phyloP scores from a whole-genome alignment of 1,284 basidiomycete genomes.

The Salmacisia buchloeana region DNA sequence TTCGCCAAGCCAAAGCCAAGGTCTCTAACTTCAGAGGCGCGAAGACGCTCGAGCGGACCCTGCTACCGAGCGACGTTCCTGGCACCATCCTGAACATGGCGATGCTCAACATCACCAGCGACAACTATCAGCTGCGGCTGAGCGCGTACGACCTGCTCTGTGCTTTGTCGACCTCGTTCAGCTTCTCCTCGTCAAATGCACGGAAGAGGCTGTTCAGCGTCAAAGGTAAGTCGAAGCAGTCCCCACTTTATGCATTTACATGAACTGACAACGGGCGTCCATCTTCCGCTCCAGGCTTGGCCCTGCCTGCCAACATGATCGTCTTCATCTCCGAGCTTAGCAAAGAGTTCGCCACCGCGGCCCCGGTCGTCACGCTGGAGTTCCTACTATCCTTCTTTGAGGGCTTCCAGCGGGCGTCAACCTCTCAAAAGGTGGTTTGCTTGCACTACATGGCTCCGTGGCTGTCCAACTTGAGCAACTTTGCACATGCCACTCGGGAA shows the following conservation, averaged over 20 bases:
- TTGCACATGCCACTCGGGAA: conserved; percentile 37
- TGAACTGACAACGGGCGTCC: not conserved
- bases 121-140: conserved; percentile 29
- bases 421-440: conserved; percentile 39
- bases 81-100: conserved; percentile 48
- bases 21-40: conserved; percentile 24
- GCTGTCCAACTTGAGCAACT: conserved; percentile 43
- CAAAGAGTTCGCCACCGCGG: conserved; percentile 40
- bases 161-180: conserved; percentile 46
- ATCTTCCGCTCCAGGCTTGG: conserved; percentile 20
- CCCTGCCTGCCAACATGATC: conserved; percentile 43
- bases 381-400: conserved; percentile 46
- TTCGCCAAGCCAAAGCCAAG: conserved; percentile 42
- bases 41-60: conserved; percentile 29
- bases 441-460: conserved; percentile 44
- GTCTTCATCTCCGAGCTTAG: conserved; percentile 41
- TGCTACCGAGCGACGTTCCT: conserved; percentile 42
- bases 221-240: conserved; percentile 20
- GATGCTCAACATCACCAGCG: conserved; percentile 46
- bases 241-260: too few relatives aligned
- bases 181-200: conserved; percentile 40
- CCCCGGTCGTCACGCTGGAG: conserved; percentile 43
- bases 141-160: conserved; percentile 44
- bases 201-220: conserved; percentile 36
- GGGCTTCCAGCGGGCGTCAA: conserved; percentile 37